Evolutionary conservation across 306 rosid genomes (phyloP).

Genomic region (Coriaria nepalensis): DNA sequence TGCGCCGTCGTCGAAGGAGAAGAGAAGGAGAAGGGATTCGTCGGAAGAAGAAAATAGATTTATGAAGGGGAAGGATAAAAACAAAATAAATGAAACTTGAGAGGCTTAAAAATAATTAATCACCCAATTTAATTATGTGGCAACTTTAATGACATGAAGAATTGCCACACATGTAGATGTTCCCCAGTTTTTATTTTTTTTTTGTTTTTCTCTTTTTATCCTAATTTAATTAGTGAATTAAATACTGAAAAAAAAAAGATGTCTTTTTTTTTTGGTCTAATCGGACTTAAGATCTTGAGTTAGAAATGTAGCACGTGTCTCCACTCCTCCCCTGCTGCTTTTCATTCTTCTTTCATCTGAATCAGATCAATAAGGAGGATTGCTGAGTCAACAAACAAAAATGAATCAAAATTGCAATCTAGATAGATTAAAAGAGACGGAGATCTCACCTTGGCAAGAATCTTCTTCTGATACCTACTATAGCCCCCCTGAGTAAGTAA

Average conservation of each 20-base stretch:
- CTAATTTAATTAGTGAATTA: conserved; percentile 14
- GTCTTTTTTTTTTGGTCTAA: conserved; percentile 17
- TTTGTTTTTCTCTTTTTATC: conserved; percentile 6
- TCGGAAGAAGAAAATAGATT: no score
- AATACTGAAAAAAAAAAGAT: conserved; percentile 13
- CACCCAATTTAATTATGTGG: no score
- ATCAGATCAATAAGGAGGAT: conserved; percentile 13
- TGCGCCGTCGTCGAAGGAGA: no score
- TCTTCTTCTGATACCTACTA: conserved; percentile 70
- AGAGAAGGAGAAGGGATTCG: no score
- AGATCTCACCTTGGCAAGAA: conserved; percentile 53
- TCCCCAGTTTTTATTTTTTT: no score
- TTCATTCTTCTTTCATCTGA: conserved; percentile 62
- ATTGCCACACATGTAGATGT: no score
- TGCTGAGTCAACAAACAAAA: conserved; percentile 3
- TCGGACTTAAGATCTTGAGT: conserved; percentile 37
- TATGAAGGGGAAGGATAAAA: no score
- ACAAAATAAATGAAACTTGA: no score
- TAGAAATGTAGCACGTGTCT: conserved; percentile 24
- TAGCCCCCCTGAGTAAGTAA: conserved; percentile 51
- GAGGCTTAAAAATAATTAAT: no score
- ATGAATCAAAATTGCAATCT: neutral
- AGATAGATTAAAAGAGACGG: conserved; percentile 5
- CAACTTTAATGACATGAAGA: no score
- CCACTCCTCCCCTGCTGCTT: conserved; percentile 31